Evolutionary conservation across 2,329 filamentous ascomycete genomes (phyloP), one percentile per base, ranked within the genome.

Genomic region (Fusarium decemcellulare): DNA sequence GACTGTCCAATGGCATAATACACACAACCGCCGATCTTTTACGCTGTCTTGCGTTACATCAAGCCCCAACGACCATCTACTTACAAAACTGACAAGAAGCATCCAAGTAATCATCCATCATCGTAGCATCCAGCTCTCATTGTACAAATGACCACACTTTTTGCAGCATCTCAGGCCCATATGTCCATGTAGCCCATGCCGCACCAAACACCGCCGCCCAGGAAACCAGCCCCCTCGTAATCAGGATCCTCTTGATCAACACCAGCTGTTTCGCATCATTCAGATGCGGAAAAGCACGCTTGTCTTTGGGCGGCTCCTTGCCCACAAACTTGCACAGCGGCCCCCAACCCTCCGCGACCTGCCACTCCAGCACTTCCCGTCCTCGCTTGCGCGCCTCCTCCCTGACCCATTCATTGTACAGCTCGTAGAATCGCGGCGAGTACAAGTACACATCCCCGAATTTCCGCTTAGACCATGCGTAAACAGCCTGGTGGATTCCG

Each of bases 311-410:
- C 9, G 32, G n/a, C 36, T 65, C 53, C 32, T 44, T 62, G 23
- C n/a, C 37, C 27, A 59, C 36, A 55, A 83, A 81, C 63, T 76
- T 59, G 65, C 81, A 84, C 32, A 85, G 65, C 29, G 79, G 78
- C 44, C 71, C 76, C 82, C 83, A 85, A 4, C 80, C 82, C 27
- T 83, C 78, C 56, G 76, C 46, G 5, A 61, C 67, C 50, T 72
- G 57, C 72, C 72, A 75, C 10, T 71, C 54, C 8, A 75, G 47
- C 3, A 74, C 65, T 37, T 44, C 40, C 8, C 76, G 72, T 7
- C 72, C 74, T 16, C 75, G 65, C 68, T 72, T 74, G 61, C 57
- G 63, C 27, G 77, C 77, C 46, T 78, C 74, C 3, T 65, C 59
- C n/a, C 67, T 68, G 11, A 78, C 76, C 61, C 69, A 75, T 30